Conservation (phyloP, 1,139 yeast genomes). For the Hemisphaericaspora xylanilytica region DNA sequence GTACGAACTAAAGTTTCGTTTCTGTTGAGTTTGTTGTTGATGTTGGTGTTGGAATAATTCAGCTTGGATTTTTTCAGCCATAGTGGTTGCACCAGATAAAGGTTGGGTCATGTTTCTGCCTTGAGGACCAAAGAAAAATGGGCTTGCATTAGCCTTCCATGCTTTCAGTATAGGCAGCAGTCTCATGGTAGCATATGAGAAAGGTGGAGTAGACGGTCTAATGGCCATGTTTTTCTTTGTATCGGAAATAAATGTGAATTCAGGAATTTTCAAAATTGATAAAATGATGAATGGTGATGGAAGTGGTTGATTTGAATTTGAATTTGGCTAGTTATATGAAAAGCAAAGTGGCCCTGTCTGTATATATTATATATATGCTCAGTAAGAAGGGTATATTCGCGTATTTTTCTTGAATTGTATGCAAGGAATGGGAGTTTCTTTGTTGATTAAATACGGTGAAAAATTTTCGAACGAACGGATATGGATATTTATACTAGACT, state of each 20-base stretch:
- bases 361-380: no score
- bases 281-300: neutral
- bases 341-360: no score
- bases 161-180: slow-evolving; percentile 5
- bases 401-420: no score
- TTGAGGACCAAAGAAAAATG: slow-evolving; percentile 24
- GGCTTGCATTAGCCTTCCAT: slow-evolving; percentile 4
- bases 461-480: no score
- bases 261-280: neutral
- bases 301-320: neutral
- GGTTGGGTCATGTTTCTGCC: slow-evolving; percentile 43
- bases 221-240: slow-evolving; percentile 18
- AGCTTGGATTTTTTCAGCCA: slow-evolving; percentile 31
- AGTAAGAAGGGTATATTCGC: no score
- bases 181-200: slow-evolving; percentile 10
- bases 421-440: no score
- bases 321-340: neutral
- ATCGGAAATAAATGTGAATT: neutral
- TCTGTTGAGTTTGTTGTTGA: slow-evolving; percentile 17
- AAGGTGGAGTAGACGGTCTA: slow-evolving; percentile 24
- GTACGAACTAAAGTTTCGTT: slow-evolving; percentile 23
- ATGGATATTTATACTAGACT: no score
- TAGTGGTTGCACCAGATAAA: slow-evolving; percentile 40
- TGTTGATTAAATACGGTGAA: no score
- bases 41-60: slow-evolving; percentile 12